Conservation (phyloP, 352 stramenopile species). For the Phytophthora aleatoria region DNA sequence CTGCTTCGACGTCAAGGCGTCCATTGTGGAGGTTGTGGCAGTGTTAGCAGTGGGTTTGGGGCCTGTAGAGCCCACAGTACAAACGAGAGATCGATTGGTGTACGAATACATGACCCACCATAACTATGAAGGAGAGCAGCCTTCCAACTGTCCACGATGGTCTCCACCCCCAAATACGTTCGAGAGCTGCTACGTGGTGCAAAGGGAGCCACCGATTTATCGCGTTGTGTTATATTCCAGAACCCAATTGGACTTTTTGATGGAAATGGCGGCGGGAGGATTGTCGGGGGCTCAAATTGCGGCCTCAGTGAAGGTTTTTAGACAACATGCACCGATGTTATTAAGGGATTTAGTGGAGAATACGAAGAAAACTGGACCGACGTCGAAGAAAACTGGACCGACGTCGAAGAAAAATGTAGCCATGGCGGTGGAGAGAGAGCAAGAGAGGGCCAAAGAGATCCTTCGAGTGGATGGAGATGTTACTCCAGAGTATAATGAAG, state of each 20-base stretch:
- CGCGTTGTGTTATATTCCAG: conserved; percentile 29
- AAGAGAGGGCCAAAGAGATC: conserved; percentile 1
- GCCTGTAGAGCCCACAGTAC: conserved; percentile 20
- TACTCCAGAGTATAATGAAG: conserved; percentile 23
- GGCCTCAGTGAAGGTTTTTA: conserved; percentile 15
- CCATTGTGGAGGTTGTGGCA: conserved; percentile 34
- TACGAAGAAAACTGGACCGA: conserved; percentile 3
- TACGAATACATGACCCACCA: conserved; percentile 32
- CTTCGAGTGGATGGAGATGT: conserved; percentile 4
- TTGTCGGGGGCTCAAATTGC: conserved; percentile 32
- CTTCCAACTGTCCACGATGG: conserved; percentile 12
- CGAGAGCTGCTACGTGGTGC: conserved; percentile 24
- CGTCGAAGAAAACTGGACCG: conserved; percentile 4
- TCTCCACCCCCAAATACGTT: conserved; percentile 22
- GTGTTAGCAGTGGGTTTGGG: conserved; percentile 25
- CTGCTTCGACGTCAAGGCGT: conserved; percentile 22
- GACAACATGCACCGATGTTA: conserved; percentile 10
- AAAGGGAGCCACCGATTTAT: conserved; percentile 24
- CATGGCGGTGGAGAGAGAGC: conserved; percentile 7
- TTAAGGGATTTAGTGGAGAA: conserved; percentile 17
- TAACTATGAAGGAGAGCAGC: conserved; percentile 14
- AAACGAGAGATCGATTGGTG: conserved; percentile 22
- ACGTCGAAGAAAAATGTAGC: conserved; percentile 5
- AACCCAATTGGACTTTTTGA: conserved; percentile 27
- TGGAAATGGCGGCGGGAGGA: conserved; percentile 30